Base-by-base conservation (phyloP, 2,329 filamentous ascomycete species). In the Arthroderma sp. region DNA sequence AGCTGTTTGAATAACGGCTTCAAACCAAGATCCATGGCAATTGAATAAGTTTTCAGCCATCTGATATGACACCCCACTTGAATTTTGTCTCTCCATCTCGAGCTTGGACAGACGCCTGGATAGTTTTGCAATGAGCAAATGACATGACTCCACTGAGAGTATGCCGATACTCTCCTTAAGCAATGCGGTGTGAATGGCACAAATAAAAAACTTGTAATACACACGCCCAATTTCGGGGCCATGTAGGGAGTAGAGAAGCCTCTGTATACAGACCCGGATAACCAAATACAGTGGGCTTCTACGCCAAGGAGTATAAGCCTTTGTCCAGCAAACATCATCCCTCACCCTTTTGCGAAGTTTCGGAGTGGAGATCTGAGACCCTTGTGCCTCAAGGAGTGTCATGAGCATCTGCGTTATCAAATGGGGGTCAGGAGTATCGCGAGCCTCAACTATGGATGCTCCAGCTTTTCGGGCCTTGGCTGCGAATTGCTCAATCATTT, bases 351-450 rank as follows among this genome's bases (percentile, higher is more conserved):
- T 85, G 0, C 63, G 63, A 1, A 82, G 54, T 0, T 64, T 27
- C 0, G 60, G 50, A 0, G 69, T 59, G 1, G 58, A 44, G 0
- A 63, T 47, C 0, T 61, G 51, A 0, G 54, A 45, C 0, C 80
- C 80, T 5, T 73, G 64, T 0, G 68, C 71, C 52, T 77, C 71
- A 0, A 85, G 58, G 0, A 83, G 56, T 0, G 75, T 69, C 61
- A 82, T 74, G 6, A 84, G 64, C 47, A 82, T 65, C 6, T 76
- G 68, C 0, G 69, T 74, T 2, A 86, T 69, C 1, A 83, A 57
- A 0, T 70, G 64, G 0, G 80, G 80, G 43, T 74, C 58, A 0
- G 66, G 58, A 0, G 75, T 77, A 41, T 84, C 74, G 5, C 82
- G 72, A 10, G 60, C 60, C 54, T 85, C 80, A 6, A 65, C 58